Conservation (phyloP, 2,329 filamentous ascomycete genomes). For the Rhinocladiella similis region DNA sequence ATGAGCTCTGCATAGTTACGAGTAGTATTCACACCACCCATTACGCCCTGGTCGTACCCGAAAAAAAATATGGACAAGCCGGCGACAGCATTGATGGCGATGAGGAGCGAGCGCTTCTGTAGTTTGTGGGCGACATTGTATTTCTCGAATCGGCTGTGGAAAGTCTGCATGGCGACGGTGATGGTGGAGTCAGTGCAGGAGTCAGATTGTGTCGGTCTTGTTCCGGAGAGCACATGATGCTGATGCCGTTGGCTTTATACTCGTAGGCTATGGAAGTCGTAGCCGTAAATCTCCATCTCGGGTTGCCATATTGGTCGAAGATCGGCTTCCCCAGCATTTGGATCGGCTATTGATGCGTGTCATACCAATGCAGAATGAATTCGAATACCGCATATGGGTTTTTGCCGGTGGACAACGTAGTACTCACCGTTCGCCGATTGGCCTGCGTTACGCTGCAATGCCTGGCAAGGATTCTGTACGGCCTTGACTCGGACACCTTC, state of each 20-base stretch:
- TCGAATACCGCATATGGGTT: neutral
- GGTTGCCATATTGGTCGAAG: neutral
- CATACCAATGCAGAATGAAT: too few species aligned
- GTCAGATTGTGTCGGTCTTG: too few species aligned
- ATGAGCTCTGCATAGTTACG: conserved; percentile 65
- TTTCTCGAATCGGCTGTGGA: conserved; percentile 10
- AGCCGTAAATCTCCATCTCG: neutral
- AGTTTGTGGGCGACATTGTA: conserved; percentile 55
- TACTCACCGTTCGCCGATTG: too few species aligned
- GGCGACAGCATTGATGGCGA: conserved; percentile 64
- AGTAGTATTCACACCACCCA: conserved; percentile 56
- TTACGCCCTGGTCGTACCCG: conserved; percentile 55
- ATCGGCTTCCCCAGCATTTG: neutral
- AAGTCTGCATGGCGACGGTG: neutral
- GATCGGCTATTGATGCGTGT: neutral
- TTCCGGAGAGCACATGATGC: too few species aligned
- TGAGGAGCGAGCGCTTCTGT: conserved; percentile 57
- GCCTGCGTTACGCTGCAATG: too few species aligned
- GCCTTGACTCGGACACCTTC: too few species aligned
- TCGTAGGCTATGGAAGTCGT: neutral
- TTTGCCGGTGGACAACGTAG: neutral
- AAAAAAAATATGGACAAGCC: conserved; percentile 70
- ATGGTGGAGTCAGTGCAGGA: too few species aligned
- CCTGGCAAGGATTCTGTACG: neutral
- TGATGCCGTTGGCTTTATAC: neutral